Evolutionary conservation across 768 basidiomycete species (phyloP).

Genomic region (Pleurotus eryngii): DNA sequence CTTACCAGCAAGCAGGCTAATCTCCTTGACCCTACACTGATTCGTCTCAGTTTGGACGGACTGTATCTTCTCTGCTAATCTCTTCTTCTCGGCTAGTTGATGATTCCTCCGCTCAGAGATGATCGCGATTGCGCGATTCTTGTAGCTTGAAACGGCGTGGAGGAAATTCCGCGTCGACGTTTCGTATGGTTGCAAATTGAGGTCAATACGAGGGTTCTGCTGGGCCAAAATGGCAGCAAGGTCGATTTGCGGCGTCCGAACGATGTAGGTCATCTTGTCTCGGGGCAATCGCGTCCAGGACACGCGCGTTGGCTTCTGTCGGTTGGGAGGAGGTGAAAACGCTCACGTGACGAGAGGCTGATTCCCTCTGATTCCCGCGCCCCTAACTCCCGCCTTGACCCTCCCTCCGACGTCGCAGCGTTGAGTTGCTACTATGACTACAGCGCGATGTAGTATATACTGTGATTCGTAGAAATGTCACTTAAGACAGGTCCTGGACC

Average conservation of each 20-base stretch:
- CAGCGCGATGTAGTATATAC: not conserved
- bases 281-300: not conserved
- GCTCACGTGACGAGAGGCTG: too few species aligned
- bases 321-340: too few species aligned
- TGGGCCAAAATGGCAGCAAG: slow-evolving; percentile 54
- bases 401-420: not conserved
- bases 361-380: too few species aligned
- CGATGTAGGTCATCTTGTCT: slow-evolving; percentile 16
- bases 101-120: slow-evolving; percentile 65
- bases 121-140: slow-evolving; percentile 63
- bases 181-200: slow-evolving; percentile 58
- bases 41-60: slow-evolving; percentile 67
- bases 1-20: slow-evolving; percentile 76
- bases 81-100: slow-evolving; percentile 62
- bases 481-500: not conserved
- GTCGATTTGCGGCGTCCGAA: slow-evolving; percentile 56
- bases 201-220: slow-evolving; percentile 59
- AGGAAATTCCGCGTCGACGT: slow-evolving; percentile 69
- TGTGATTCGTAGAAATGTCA: not conserved
- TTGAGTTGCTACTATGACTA: not conserved
- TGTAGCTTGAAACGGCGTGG: slow-evolving; percentile 69
- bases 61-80: slow-evolving; percentile 55
- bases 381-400: not conserved
- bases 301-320: too few species aligned
- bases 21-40: slow-evolving; percentile 74